A percentile compares a stretch with the other conserved stretches of the same genome.
phyloP scores from a whole-genome alignment of 148 eudicot genomes.

The Mesembryanthemum crystallinum region DNA sequence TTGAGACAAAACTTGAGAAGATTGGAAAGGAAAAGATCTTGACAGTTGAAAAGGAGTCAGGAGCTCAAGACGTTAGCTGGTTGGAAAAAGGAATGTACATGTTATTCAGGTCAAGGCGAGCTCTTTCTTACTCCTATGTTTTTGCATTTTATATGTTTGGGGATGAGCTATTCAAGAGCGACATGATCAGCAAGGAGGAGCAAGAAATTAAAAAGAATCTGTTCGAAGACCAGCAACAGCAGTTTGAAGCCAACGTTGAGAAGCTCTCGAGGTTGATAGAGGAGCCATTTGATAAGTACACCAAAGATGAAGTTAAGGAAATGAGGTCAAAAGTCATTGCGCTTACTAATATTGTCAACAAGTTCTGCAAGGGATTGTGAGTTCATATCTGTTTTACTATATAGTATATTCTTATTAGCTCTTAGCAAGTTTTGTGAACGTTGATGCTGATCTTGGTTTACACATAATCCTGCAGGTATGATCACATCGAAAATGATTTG shows the following conservation, averaged over 20 bases:
- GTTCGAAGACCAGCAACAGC: constrained; percentile 83
- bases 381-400: constrained; percentile 15
- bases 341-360: constrained; percentile 43
- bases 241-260: constrained; percentile 72
- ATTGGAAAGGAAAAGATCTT: constrained; percentile 44
- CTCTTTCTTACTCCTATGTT: constrained; percentile 68
- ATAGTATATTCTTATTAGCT: not conserved
- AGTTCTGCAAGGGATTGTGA: constrained; percentile 67
- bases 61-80: constrained; percentile 58
- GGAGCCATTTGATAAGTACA: constrained; percentile 48
- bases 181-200: constrained; percentile 44
- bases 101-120: constrained; percentile 67
- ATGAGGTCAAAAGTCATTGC: constrained; percentile 48
- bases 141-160: constrained; percentile 86
- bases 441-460: not conserved
- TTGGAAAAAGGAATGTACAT: constrained; percentile 58
- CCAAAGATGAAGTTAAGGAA: constrained; percentile 37
- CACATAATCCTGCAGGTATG: constrained; percentile 46
- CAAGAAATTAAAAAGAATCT: constrained; percentile 55
- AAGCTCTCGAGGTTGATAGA: constrained; percentile 59
- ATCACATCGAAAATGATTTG: constrained; percentile 62
- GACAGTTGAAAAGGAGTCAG: constrained; percentile 37
- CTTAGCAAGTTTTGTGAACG: not conserved
- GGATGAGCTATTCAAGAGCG: constrained; percentile 55
- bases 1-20: constrained; percentile 50